Base-by-base conservation (phyloP, 345 rosid species). In the Hirschfeldia incana region DNA sequence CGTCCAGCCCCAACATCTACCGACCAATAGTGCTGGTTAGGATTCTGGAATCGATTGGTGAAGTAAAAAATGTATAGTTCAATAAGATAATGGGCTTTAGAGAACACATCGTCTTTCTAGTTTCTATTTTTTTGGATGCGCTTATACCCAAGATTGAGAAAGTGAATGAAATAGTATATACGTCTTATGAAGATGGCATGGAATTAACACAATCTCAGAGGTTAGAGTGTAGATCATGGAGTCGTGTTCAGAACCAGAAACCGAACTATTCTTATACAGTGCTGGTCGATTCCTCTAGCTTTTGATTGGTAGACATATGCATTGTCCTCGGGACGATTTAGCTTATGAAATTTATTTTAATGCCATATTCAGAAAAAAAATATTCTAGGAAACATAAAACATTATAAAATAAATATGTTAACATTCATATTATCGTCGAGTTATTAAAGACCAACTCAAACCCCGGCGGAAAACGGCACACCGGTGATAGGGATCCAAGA, bases 261-360 rank as follows among this genome's bases (percentile, higher is more conserved):
- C 36, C 74, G 73, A 70, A 69, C 36, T 21, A 21, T 21, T 86
- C 94, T 7, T 95, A 95, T 70, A 85, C 98, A 65, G 85, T 98
- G 0, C 83, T 91, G 36, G 99, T 93, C 12, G 97, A 86, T 36
- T 93, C 98, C 27, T 15, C 88, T 67, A 98, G 98, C 34, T 93
- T 95, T 61, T 91, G 83, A 87, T 69, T 29, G 34, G 53, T 46
- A 46, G 12, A 49, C 67, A 6, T 26, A 30, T 34, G 63, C 16
- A 46, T 76, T 34, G 6, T 61, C 69, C 58, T 34, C 29, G 42
- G 15, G 16, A 32, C 28, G 7, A 69, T 49, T 15, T 16, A 53
- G 59, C 59, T 5, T 15, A 53, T 15, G 15, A 6, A 15, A 16
- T 6, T 15, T 53, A 53, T 53, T 53, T 53, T 8, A 3, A 17